Conservation (phyloP, 2,329 filamentous ascomycete genomes). For the Fusarium sp. region DNA sequence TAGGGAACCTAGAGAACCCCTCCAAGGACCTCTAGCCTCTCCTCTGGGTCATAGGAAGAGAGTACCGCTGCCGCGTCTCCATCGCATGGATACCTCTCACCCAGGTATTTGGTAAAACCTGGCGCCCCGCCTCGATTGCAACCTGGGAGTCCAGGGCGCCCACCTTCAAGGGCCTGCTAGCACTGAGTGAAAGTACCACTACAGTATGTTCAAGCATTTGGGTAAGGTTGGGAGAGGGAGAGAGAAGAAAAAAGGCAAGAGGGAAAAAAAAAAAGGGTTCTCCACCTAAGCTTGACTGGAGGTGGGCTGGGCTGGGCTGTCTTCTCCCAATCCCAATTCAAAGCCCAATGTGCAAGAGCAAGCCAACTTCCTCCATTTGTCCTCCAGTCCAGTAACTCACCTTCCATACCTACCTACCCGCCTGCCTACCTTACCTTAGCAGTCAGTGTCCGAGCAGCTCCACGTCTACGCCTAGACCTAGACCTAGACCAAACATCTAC, state of each 20-base stretch:
- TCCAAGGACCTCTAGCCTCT: constrained; percentile 28
- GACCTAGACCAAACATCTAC: constrained; percentile 39
- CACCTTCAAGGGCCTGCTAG: constrained; percentile 30
- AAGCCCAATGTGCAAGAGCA: constrained; percentile 8
- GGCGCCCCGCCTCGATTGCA: constrained; percentile 33
- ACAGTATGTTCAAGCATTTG: constrained; percentile 19
- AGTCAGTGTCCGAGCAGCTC: constrained; percentile 14
- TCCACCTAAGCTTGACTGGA: constrained; percentile 27
- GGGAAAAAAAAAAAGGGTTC: constrained; percentile 23
- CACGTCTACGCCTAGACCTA: constrained; percentile 30
- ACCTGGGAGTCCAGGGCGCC: constrained; percentile 21
- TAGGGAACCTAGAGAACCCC: constrained; percentile 13
- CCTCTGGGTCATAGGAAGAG: constrained; percentile 19
- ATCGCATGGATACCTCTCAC: constrained; percentile 34
- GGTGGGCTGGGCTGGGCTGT: constrained; percentile 15
- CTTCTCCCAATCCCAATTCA: constrained; percentile 20
- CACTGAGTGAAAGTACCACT: constrained; percentile 23
- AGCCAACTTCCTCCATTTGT: constrained; percentile 27
- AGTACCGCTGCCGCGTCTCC: constrained; percentile 37
- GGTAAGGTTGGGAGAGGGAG: constrained; percentile 15
- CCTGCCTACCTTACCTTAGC: neutral
- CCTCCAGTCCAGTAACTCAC: neutral
- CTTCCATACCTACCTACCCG: neutral
- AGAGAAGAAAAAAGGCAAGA: neutral
- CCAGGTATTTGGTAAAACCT: constrained; percentile 38